Evolutionary conservation across 2,329 filamentous ascomycete genomes (phyloP).

Genomic region (Stemphylium lycopersici): DNA sequence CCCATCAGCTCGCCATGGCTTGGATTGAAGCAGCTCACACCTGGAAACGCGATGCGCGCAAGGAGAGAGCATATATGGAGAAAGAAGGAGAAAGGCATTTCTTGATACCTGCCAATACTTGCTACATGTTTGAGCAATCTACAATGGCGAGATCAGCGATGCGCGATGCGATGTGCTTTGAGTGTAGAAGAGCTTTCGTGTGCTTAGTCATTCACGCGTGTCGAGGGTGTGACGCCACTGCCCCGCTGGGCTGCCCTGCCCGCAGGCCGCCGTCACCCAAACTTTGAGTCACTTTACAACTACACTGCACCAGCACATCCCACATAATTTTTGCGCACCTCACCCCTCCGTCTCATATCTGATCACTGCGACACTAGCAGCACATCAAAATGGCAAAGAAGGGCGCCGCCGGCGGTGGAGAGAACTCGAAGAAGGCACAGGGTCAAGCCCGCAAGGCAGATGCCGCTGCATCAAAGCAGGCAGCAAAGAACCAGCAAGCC

Average conservation of each 20-base stretch:
- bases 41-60: conserved; percentile 27
- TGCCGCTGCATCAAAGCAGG: conserved; percentile 78
- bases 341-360: background rate
- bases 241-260: conserved; percentile 17
- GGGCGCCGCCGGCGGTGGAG: conserved; percentile 69
- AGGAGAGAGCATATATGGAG: conserved; percentile 30
- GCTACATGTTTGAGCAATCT: too few relatives aligned
- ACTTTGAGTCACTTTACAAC: conserved; percentile 20
- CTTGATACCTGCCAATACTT: conserved; percentile 8
- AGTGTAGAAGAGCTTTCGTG: background rate
- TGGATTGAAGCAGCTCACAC: conserved; percentile 62
- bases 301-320: background rate
- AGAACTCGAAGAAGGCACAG: conserved; percentile 79
- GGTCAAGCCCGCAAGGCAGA: conserved; percentile 95
- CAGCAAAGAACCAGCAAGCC: conserved; percentile 69
- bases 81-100: conserved; percentile 39
- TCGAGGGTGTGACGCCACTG: conserved; percentile 13
- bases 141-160: too few relatives aligned
- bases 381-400: conserved; percentile 51
- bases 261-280: conserved; percentile 12
- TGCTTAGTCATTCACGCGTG: conserved; percentile 21
- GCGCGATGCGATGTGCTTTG: background rate
- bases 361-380: background rate
- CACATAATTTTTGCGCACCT: background rate
- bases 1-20: conserved; percentile 72